phyloP scores from a whole-genome alignment of 1,139 yeast species.

The Kurtzmaniella quercitrusa region DNA sequence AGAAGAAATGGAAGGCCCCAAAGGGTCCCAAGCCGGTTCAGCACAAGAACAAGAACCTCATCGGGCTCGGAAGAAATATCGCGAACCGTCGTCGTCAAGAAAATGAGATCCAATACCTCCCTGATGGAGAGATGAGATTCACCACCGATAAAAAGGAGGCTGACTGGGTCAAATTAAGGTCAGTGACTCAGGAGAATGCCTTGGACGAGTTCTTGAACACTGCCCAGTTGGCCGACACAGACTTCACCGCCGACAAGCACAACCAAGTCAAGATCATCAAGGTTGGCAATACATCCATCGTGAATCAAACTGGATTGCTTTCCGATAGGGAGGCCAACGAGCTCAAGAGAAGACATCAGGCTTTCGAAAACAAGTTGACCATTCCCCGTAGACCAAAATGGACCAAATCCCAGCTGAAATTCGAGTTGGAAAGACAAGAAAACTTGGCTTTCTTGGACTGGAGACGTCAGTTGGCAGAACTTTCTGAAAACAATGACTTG shows the following conservation, averaged over 20 bases:
- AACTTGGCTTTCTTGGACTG: conserved; percentile 88
- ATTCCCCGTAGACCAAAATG: conserved; percentile 94
- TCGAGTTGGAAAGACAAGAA: conserved; percentile 82
- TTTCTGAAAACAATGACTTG: conserved; percentile 80
- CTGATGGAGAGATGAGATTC: conserved; percentile 83
- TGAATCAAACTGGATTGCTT: conserved; percentile 47
- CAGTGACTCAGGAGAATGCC: conserved; percentile 92
- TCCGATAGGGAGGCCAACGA: conserved; percentile 64
- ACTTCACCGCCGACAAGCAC: conserved; percentile 87
- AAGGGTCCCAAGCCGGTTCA: conserved; percentile 89
- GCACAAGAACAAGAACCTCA: conserved; percentile 74
- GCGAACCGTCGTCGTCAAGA: conserved; percentile 70
- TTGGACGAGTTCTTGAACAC: conserved; percentile 92
- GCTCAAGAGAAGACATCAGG: conserved; percentile 62
- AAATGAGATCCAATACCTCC: conserved; percentile 64
- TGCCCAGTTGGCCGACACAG: conserved; percentile 94
- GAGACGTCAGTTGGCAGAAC: conserved; percentile 83
- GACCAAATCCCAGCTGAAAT: conserved; percentile 66
- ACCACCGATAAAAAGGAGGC: conserved; percentile 83
- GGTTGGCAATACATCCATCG: conserved; percentile 57
- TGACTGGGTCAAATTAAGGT: conserved; percentile 82
- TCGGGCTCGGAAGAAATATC: conserved; percentile 84
- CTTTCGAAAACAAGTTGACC: conserved; percentile 76
- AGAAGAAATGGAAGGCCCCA: conserved; percentile 59
- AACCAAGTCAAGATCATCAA: conserved; percentile 82